phyloP scores from a whole-genome alignment of 2,329 filamentous ascomycete species.

The Rutstroemia sp. region DNA sequence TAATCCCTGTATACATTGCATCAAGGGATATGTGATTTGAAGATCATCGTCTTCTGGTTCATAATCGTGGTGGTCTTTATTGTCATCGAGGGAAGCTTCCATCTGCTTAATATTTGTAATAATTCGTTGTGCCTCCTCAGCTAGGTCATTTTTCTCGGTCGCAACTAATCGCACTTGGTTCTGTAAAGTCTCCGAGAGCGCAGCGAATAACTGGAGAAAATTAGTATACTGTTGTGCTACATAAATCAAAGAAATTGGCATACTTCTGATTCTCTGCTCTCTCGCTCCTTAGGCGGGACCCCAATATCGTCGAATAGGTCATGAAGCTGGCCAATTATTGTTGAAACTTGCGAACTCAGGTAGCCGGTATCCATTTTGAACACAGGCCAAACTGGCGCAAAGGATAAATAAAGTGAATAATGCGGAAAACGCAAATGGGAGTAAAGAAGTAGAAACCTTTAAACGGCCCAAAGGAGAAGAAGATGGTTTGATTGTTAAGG shows the following conservation, averaged over 20 bases:
- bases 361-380: constrained; percentile 77
- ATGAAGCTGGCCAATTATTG: constrained; percentile 87
- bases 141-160: constrained; percentile 80
- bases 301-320: constrained; percentile 96
- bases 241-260: constrained; percentile 22
- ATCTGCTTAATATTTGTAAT: constrained; percentile 87
- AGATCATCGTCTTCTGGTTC: constrained; percentile 60
- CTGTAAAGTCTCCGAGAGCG: constrained; percentile 84
- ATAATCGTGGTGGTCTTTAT: constrained; percentile 55
- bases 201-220: constrained; percentile 67
- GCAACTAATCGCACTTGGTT: constrained; percentile 82
- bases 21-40: constrained; percentile 75
- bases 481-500: not conserved
- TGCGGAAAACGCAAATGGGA: not conserved
- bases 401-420: not conserved
- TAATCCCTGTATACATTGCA: constrained; percentile 67
- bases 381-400: not conserved
- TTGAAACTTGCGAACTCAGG: constrained; percentile 89
- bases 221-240: constrained; percentile 18
- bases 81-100: constrained; percentile 81
- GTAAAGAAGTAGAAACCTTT: not conserved
- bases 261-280: constrained; percentile 84
- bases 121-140: constrained; percentile 81
- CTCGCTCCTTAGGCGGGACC: constrained; percentile 86
- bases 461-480: constrained; percentile 3